Conservation (phyloP, 2,329 filamentous ascomycete genomes). For the Verticillium nonalfalfae region DNA sequence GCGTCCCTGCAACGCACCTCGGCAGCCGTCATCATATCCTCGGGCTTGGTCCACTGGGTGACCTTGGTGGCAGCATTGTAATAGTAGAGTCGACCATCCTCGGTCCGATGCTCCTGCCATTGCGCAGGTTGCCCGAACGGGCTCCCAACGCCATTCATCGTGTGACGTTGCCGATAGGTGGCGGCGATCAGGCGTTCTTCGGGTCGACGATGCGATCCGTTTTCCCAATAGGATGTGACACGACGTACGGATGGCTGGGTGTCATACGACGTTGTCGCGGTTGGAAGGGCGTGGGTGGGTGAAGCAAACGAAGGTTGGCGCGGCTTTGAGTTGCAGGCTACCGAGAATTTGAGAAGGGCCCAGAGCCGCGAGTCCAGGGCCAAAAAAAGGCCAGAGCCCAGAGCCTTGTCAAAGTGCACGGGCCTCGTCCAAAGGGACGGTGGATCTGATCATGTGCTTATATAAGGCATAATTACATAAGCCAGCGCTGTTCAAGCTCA, state of each 20-base stretch:
- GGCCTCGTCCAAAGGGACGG: neutral
- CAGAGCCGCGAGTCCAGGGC: neutral
- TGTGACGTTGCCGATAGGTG: neutral
- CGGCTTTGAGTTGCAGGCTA: neutral
- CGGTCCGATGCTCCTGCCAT: constrained; percentile 78
- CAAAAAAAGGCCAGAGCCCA: too few relatives aligned
- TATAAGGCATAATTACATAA: too few relatives aligned
- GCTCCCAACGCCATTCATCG: constrained; percentile 54
- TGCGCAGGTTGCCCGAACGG: constrained; percentile 42
- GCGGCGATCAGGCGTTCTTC: too few relatives aligned
- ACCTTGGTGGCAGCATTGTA: constrained; percentile 81
- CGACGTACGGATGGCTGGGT: neutral
- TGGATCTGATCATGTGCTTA: neutral
- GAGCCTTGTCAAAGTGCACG: neutral
- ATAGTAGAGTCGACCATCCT: constrained; percentile 84
- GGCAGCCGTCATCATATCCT: constrained; percentile 75
- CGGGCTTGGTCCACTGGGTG: constrained; percentile 92
- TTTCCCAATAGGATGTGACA: neutral
- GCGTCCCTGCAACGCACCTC: constrained; percentile 52
- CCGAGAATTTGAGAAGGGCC: neutral
- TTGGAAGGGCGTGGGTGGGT: too few relatives aligned
- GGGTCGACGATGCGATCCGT: neutral
- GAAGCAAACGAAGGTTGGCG: neutral
- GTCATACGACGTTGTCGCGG: neutral
- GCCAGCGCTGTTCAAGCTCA: too few relatives aligned